Conservation (phyloP, 2,329 filamentous ascomycete species). For the Epicoccum sorghinum region DNA sequence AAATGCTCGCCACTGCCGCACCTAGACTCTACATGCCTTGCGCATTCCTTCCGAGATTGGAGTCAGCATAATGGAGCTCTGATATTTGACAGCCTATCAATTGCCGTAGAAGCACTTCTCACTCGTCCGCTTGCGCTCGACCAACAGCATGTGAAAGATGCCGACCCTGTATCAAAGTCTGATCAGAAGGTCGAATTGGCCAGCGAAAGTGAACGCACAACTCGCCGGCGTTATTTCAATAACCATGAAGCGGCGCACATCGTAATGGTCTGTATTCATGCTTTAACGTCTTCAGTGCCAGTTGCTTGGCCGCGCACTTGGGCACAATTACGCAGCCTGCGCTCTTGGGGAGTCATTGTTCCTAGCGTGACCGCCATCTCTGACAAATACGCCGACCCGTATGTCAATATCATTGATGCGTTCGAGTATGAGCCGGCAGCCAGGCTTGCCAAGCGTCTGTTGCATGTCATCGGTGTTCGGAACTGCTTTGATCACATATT, state of each 20-base stretch:
- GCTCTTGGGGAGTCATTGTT: constrained; percentile 46
- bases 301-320: constrained; percentile 40
- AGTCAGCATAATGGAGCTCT: constrained; percentile 40
- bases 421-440: constrained; percentile 60
- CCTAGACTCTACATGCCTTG: constrained; percentile 39
- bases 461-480: constrained; percentile 57
- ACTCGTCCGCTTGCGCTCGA: constrained; percentile 42
- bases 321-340: constrained; percentile 46
- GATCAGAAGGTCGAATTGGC: neutral
- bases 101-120: constrained; percentile 41
- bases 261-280: constrained; percentile 50
- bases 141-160: constrained; percentile 30
- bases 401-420: constrained; percentile 48
- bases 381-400: constrained; percentile 36
- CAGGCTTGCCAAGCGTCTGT: constrained; percentile 56
- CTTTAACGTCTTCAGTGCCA: constrained; percentile 45
- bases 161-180: constrained; percentile 26
- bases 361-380: constrained; percentile 25
- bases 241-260: constrained; percentile 50
- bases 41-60: constrained; percentile 44
- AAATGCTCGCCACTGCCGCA: constrained; percentile 42
- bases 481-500: constrained; percentile 58
- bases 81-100: constrained; percentile 47
- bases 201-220: neutral
- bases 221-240: constrained; percentile 30